A percentile compares a stretch with the other conserved stretches of the same genome.
phyloP scores from a whole-genome alignment of 2,329 filamentous ascomycete species.

The Claviceps sp. region DNA sequence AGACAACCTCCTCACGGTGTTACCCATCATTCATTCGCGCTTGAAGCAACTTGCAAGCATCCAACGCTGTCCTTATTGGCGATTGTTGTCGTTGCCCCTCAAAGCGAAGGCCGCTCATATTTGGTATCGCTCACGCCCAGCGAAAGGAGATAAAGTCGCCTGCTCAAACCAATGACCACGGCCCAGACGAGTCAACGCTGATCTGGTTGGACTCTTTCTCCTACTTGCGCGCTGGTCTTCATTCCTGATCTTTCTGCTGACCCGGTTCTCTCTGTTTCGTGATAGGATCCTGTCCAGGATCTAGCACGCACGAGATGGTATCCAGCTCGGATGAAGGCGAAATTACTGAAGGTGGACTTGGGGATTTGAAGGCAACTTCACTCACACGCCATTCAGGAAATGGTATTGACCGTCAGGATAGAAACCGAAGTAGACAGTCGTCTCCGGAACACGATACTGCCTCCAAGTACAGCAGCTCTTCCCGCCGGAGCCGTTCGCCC shows the following conservation, averaged over 20 bases:
- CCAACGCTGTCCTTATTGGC: neutral
- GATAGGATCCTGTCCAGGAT: conserved; percentile 6
- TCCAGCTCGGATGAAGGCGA: conserved; percentile 76
- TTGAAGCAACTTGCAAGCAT: neutral
- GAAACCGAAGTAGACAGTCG: conserved; percentile 52
- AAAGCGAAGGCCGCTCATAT: neutral
- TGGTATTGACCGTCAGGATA: conserved; percentile 87
- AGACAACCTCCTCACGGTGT: neutral
- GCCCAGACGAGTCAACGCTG: conserved; percentile 24
- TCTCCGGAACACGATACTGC: conserved; percentile 40
- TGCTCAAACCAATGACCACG: conserved; percentile 14
- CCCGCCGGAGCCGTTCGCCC: conserved; percentile 44
- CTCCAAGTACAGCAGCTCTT: conserved; percentile 27
- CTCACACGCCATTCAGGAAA: conserved; percentile 60
- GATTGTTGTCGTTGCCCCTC: neutral
- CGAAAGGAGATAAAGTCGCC: neutral
- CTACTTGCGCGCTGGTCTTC: conserved; percentile 16
- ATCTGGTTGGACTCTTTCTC: conserved; percentile 30
- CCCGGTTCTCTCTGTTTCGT: conserved; percentile 11
- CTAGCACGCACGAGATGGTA: conserved; percentile 18
- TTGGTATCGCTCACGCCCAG: conserved; percentile 1
- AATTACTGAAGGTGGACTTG: conserved; percentile 60
- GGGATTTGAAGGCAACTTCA: conserved; percentile 73
- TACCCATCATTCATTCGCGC: neutral
- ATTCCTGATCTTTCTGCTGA: conserved; percentile 22